Evolutionary conservation across 768 basidiomycete species (phyloP), one percentile per base, ranked within the genome.

Genomic region (Termitomyces eurrhizus): DNA sequence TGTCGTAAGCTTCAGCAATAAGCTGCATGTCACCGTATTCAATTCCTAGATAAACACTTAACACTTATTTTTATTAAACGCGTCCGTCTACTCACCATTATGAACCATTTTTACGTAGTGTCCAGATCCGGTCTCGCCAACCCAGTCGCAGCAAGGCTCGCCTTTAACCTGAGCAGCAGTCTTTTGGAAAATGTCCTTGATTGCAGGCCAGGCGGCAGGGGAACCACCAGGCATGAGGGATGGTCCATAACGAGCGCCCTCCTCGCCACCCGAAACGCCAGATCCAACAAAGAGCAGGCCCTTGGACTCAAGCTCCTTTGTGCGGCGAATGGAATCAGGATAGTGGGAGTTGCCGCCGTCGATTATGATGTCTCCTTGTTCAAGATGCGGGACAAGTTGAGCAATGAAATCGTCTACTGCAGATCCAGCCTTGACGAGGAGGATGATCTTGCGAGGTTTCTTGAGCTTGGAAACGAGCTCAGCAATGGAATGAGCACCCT

Each of bases 51-150:
- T 62, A 49, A 68, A 50, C 49, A 63, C 53, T 41, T 42, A 44
- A 24, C 7, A 21, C 16, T 37, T 56, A 36, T 56, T 58, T 56
- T 55, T 50, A 59, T 44, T 42, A 14, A 56, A 24, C 50, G 36
- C 7, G 54, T 65, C 61, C 54, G 57, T 33, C 18, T 56, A 72
- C 72, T 69, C 74, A 89, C 93, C 93, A 61, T 94, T 93, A 81
- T 99, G 96, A 63, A 99, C 96, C 96, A 99, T 98, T 83, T 99
- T 99, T 77, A 99, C 96, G 76, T 98, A 99, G 82, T 98, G 96
- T 35, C 94, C 95, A 52, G 92, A 81, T 61, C 95, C 97, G 63
- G 88, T 89, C 77, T 95, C 92, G 50, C 97, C 97, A 68, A 99
- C 96, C 97, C 97, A 99, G 79, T 99, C 97, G 74, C 96, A 98